Conservation (phyloP, 805 yeast species). For the Pichia deserticola region DNA sequence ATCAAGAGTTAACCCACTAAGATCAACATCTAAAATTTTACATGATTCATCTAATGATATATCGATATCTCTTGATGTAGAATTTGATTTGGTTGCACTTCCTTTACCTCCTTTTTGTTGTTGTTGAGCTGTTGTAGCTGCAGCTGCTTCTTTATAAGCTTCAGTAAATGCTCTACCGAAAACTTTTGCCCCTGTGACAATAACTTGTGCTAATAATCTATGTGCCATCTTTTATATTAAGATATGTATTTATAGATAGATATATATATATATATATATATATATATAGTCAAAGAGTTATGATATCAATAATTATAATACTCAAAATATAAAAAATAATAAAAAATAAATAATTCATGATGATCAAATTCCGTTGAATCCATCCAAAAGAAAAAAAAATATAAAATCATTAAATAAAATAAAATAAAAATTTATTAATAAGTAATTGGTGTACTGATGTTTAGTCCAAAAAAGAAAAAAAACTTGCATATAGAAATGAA, state of each 20-base stretch:
- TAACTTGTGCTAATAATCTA: conserved; percentile 79
- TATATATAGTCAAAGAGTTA: too few relatives aligned
- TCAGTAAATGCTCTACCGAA: conserved; percentile 95
- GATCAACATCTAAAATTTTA: conserved; percentile 78
- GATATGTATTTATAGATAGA: too few relatives aligned
- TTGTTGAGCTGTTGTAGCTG: conserved; percentile 70
- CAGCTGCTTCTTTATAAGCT: conserved; percentile 95
- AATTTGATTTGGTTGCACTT: conserved; percentile 29
- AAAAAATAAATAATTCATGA: too few relatives aligned
- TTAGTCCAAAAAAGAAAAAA: too few relatives aligned
- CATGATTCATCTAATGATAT: conserved; percentile 84
- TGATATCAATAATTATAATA: too few relatives aligned
- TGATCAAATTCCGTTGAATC: background rate
- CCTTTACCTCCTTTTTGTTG: conserved; percentile 25
- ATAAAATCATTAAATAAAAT: background rate
- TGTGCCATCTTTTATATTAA: conserved; percentile 55
- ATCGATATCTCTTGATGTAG: conserved; percentile 61
- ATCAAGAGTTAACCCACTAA: conserved; percentile 44
- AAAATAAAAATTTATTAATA: too few relatives aligned
- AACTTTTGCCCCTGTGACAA: conserved; percentile 90
- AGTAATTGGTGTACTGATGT: too few relatives aligned
- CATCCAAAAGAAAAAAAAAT: background rate
- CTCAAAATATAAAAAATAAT: too few relatives aligned
- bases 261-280: too few relatives aligned
- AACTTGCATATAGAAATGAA: too few relatives aligned